These are phyloP conservation scores for Dactylonectria estremocensis DNA, from an alignment of 2,329 filamentous ascomycete species.

Conservation along the genomic window DNA sequence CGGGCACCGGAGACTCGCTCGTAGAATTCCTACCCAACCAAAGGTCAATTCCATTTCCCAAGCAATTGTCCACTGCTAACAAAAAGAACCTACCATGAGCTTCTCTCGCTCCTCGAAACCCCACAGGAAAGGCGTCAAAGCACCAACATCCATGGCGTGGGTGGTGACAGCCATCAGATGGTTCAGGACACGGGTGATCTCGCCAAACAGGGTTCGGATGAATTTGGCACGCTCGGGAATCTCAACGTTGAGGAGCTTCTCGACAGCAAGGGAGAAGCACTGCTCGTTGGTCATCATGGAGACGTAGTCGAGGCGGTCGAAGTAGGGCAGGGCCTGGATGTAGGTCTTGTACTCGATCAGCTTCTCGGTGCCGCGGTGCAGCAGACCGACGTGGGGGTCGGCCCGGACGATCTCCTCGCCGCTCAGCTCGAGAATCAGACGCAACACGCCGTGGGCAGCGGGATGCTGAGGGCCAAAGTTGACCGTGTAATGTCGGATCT, in stretches of 20 bases:
- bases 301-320: constrained; percentile 98
- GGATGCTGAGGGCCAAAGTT: constrained; percentile 99
- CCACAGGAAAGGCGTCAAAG: constrained; percentile 98
- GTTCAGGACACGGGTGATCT: constrained; percentile 94
- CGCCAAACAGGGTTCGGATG: constrained; percentile 95
- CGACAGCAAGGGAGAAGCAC: constrained; percentile 93
- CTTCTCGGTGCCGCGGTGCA: constrained; percentile 98
- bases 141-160: constrained; percentile 99
- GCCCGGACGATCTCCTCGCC: constrained; percentile 97
- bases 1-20: constrained; percentile 98
- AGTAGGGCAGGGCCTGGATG: constrained; percentile 97
- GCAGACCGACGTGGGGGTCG: constrained; percentile 95
- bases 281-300: constrained; percentile 99
- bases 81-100: constrained; percentile 83
- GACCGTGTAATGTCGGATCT: constrained; percentile 98
- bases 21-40: constrained; percentile 87
- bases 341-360: constrained; percentile 99
- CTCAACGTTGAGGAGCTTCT: constrained; percentile 98
- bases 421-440: constrained; percentile 96
- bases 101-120: constrained; percentile 99
- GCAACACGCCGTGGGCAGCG: constrained; percentile 97
- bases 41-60: constrained; percentile 24
- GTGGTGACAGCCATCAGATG: constrained; percentile 98
- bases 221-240: constrained; percentile 96
- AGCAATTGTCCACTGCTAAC: neutral